These are phyloP conservation scores for Coniochaeta sp. DNA, from an alignment of 2,329 filamentous ascomycete genomes.

Conservation along the genomic window DNA sequence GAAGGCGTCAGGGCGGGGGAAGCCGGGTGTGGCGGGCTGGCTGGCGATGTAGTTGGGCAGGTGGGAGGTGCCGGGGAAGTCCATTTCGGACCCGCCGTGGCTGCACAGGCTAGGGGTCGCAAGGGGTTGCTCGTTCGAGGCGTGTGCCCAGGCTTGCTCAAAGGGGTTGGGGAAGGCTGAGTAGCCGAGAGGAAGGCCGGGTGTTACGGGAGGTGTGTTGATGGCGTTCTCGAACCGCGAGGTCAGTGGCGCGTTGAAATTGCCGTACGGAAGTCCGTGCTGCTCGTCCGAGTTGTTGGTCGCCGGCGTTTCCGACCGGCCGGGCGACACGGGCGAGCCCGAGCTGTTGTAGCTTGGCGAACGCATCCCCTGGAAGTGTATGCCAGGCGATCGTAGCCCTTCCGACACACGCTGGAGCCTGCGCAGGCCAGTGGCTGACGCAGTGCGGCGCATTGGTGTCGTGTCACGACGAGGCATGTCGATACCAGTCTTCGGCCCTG, in stretches of 20 bases:
- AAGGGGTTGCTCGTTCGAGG: slow-evolving; percentile 39
- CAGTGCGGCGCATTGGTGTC: slow-evolving; percentile 46
- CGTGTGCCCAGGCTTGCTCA: slow-evolving; percentile 23
- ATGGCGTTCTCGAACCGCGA: slow-evolving; percentile 30
- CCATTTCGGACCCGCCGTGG: slow-evolving; percentile 37
- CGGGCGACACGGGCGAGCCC: neutral
- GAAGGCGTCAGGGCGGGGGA: slow-evolving; percentile 33
- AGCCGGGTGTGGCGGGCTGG: slow-evolving; percentile 38
- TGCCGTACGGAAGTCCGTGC: slow-evolving; percentile 16
- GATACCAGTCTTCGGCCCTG: slow-evolving; percentile 37
- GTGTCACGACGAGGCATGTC: slow-evolving; percentile 35
- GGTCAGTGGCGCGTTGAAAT: slow-evolving; percentile 14
- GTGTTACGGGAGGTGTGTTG: slow-evolving; percentile 47
- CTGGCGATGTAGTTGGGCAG: slow-evolving; percentile 41
- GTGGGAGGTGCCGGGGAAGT: slow-evolving; percentile 27
- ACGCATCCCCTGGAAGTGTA: slow-evolving; percentile 18
- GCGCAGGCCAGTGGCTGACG: slow-evolving; percentile 19
- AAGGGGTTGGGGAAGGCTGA: neutral
- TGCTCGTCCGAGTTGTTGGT: slow-evolving; percentile 32
- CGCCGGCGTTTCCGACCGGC: slow-evolving; percentile 31
- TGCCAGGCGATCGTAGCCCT: neutral
- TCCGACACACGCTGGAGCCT: neutral
- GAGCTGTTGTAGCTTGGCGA: neutral
- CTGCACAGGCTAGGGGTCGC: slow-evolving; percentile 38
- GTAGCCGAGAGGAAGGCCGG: slow-evolving; percentile 27